Percentiles rank a stretch among this genome's conserved stretches.
Conservation (phyloP, 225 moss, liverwort and hornwort genomes). For the Pseudoscleropodium purum region DNA sequence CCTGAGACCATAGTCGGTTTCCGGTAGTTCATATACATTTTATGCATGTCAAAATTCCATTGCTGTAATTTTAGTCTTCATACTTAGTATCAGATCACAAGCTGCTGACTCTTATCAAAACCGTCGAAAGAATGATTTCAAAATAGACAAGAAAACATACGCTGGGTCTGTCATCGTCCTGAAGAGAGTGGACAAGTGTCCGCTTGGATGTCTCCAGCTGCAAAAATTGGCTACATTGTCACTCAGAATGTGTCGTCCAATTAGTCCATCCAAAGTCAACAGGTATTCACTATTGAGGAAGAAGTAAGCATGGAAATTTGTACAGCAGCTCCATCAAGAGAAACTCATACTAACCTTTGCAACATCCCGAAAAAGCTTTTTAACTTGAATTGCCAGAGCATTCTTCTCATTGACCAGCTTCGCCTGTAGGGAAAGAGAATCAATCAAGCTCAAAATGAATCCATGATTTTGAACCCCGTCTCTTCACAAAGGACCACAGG, state of each 20-base stretch:
- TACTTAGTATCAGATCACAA: not conserved
- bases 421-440: conserved; percentile 6
- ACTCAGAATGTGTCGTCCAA: not conserved
- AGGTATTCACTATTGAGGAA: not conserved
- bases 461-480: not conserved
- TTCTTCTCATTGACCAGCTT: conserved; percentile 47
- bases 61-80: not conserved
- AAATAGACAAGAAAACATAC: conserved; percentile 2
- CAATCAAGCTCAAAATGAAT: not conserved
- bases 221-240: not conserved
- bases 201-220: conserved; percentile 89
- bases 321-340: not conserved
- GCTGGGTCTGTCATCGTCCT: conserved; percentile 48
- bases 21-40: not conserved
- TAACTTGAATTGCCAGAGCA: conserved; percentile 42
- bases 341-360: conserved; percentile 36
- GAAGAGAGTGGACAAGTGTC: conserved; percentile 73
- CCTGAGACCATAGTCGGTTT: not conserved
- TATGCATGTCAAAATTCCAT: too few species aligned
- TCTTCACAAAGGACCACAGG: not conserved
- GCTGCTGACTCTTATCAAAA: not conserved
- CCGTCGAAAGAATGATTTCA: not conserved
- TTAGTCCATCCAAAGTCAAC: not conserved
- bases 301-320: not conserved
- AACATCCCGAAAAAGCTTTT: conserved; percentile 68